A percentile compares a stretch with the other conserved stretches of the same genome.
Conservation (phyloP, 2,329 filamentous ascomycete species). For the Fusarium nelsonii region DNA sequence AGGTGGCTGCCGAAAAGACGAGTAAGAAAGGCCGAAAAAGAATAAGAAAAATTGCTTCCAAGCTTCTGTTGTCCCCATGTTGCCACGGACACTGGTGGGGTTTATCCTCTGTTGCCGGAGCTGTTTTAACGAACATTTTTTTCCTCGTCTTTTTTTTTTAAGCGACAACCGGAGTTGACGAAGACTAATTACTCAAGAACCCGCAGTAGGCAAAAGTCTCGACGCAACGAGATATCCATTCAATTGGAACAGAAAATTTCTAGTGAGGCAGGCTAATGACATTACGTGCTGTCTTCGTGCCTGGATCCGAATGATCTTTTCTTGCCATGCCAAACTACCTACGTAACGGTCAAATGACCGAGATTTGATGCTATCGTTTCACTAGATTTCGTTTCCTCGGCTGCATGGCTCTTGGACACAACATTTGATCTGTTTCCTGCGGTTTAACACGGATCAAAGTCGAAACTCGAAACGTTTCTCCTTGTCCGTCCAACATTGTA, state of each 20-base stretch:
- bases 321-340: too few species aligned
- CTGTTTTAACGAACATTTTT: constrained; percentile 16
- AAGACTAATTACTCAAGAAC: constrained; percentile 43
- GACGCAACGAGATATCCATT: constrained; percentile 18
- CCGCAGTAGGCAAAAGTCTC: constrained; percentile 40
- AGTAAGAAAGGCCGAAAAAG: constrained; percentile 26
- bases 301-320: constrained; percentile 13
- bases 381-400: background rate
- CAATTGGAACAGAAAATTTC: constrained; percentile 20
- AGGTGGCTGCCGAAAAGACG: constrained; percentile 13
- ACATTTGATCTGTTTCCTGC: background rate
- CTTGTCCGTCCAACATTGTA: background rate
- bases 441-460: background rate
- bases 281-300: constrained; percentile 17
- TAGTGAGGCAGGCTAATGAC: constrained; percentile 24
- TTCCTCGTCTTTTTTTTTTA: constrained; percentile 18
- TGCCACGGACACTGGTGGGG: constrained; percentile 46
- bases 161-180: constrained; percentile 45
- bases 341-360: too few species aligned
- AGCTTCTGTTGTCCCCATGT: constrained; percentile 36
- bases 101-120: constrained; percentile 6
- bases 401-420: background rate
- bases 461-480: background rate
- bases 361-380: constrained; percentile 4
- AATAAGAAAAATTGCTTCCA: constrained; percentile 25